Evolutionary conservation across 2,329 filamentous ascomycete species (phyloP).

Genomic region (Ramichloridium luteum): DNA sequence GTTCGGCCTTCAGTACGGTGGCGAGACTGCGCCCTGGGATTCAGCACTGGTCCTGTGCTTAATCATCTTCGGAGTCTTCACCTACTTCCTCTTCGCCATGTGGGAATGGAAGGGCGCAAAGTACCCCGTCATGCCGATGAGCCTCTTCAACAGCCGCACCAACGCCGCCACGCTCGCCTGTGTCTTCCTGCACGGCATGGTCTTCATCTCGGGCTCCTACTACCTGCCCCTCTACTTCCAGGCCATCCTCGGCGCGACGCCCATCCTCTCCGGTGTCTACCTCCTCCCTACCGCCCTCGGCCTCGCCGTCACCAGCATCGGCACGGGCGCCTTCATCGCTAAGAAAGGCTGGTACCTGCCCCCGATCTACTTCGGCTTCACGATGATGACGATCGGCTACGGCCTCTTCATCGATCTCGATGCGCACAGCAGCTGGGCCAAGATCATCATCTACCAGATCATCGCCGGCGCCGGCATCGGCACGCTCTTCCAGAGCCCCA

Average conservation of each 20-base stretch:
- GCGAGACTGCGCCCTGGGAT: slow-evolving; percentile 60
- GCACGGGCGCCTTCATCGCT: slow-evolving; percentile 30
- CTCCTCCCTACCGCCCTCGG: slow-evolving; percentile 25
- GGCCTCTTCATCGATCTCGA: slow-evolving; percentile 29
- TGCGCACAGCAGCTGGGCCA: slow-evolving; percentile 25
- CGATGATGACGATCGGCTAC: slow-evolving; percentile 28
- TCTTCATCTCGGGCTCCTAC: slow-evolving; percentile 65
- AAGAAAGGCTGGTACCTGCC: slow-evolving; percentile 38
- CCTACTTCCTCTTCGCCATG: slow-evolving; percentile 50
- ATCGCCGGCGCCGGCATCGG: slow-evolving; percentile 52
- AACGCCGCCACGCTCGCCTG: slow-evolving; percentile 54
- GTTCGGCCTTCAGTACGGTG: slow-evolving; percentile 75
- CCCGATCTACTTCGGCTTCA: slow-evolving; percentile 37
- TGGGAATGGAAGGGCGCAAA: slow-evolving; percentile 62
- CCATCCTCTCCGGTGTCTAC: slow-evolving; percentile 60
- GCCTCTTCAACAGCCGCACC: slow-evolving; percentile 53
- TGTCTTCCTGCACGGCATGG: slow-evolving; percentile 61
- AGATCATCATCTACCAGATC: slow-evolving; percentile 43
- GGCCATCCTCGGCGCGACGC: slow-evolving; percentile 53
- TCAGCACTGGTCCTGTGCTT: slow-evolving; percentile 66
- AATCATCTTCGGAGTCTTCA: slow-evolving; percentile 57
- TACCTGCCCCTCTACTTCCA: slow-evolving; percentile 82
- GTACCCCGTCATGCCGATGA: slow-evolving; percentile 66
- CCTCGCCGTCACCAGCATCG: slow-evolving; percentile 23
- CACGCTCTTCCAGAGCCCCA: slow-evolving; percentile 56